Evolutionary conservation across 2,329 filamentous ascomycete genomes (phyloP).

Genomic region (Aspergillus sp.): DNA sequence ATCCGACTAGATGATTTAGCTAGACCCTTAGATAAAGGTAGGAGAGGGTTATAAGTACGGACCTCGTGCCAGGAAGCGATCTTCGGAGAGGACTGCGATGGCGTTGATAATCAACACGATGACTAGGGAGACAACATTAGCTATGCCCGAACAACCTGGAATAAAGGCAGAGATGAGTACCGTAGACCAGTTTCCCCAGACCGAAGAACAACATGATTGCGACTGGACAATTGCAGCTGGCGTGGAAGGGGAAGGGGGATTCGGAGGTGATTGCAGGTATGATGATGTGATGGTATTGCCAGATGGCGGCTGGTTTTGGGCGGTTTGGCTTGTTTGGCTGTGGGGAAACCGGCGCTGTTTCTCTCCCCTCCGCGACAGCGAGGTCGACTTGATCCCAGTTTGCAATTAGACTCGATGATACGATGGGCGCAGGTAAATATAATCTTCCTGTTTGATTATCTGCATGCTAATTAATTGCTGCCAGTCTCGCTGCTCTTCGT

Average conservation of each 20-base stretch:
- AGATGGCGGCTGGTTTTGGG: constrained; percentile 18
- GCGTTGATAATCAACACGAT: constrained; percentile 87
- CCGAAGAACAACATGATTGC: constrained; percentile 64
- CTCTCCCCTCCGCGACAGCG: too few relatives aligned
- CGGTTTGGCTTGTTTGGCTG: background rate
- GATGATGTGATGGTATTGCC: background rate
- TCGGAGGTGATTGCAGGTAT: constrained; percentile 2
- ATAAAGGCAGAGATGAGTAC: constrained; percentile 35
- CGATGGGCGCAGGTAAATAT: constrained; percentile 9
- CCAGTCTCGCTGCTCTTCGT: constrained; percentile 43
- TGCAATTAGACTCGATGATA: too few relatives aligned
- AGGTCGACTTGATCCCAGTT: too few relatives aligned
- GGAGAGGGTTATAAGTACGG: too few relatives aligned
- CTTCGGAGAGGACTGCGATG: constrained; percentile 88
- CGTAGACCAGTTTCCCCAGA: constrained; percentile 68
- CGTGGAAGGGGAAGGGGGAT: constrained; percentile 1
- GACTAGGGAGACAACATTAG: constrained; percentile 48
- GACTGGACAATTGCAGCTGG: too few relatives aligned
- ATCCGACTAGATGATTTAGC: constrained; percentile 61
- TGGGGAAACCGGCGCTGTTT: background rate
- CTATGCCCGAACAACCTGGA: constrained; percentile 1
- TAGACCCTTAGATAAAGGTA: constrained; percentile 1
- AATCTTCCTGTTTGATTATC: background rate
- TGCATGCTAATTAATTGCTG: background rate
- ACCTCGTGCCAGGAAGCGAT: constrained; percentile 83